phyloP scores from a whole-genome alignment of 805 yeast species.

The Saturnispora serradocipensis region DNA sequence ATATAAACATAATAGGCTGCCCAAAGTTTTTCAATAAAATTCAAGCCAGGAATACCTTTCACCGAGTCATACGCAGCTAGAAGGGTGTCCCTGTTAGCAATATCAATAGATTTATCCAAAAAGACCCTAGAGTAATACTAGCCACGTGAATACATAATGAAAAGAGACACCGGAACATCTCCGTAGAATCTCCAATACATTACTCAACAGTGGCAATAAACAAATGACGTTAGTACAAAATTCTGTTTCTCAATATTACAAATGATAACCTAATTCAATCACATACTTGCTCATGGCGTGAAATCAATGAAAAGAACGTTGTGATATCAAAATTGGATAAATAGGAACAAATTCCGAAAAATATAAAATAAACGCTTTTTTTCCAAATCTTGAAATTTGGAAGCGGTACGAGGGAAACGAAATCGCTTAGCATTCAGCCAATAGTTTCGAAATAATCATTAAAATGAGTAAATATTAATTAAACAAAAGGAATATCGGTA shows the following conservation, averaged over 20 bases:
- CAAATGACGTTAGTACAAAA: conserved; percentile 2
- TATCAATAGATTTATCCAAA: conserved; percentile 16
- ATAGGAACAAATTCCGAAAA: neutral
- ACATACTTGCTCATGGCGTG: conserved; percentile 12
- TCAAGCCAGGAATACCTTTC: conserved; percentile 28
- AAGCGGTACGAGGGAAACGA: conserved; percentile 8
- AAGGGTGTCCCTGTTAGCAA: conserved; percentile 20
- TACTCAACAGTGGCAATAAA: neutral
- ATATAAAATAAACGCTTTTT: neutral
- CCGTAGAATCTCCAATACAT: neutral
- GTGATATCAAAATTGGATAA: neutral
- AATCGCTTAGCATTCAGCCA: neutral
- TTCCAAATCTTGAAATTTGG: neutral
- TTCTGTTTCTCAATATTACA: neutral
- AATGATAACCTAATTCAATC: neutral
- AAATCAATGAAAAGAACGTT: neutral
- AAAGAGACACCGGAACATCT: neutral
- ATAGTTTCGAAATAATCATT: neutral
- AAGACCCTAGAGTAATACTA: conserved; percentile 19
- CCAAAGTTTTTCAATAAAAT: conserved; percentile 60
- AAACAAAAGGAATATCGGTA: neutral
- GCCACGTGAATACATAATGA: neutral
- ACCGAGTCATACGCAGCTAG: conserved; percentile 18
- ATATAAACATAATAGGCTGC: conserved; percentile 80
- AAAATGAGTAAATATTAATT: neutral